Conservation (phyloP, 2,329 filamentous ascomycete species). For the Penicillium rolfsii region DNA sequence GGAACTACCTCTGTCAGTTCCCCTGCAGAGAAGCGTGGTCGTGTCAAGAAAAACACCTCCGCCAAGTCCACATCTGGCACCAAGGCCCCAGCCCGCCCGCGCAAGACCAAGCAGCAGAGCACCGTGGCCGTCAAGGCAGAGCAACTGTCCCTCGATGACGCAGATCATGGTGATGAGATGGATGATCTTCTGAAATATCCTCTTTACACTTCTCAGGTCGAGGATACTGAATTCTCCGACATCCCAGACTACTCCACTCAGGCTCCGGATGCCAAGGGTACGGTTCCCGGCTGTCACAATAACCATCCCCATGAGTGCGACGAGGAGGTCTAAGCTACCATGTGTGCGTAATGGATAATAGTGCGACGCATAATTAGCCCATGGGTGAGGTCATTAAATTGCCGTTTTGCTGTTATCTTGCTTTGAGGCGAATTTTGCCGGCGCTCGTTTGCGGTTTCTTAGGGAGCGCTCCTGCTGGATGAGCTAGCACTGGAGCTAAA, state of each 20-base stretch:
- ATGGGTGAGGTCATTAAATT: background rate
- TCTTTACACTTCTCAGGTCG: background rate
- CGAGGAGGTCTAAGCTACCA: background rate
- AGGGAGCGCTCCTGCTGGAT: background rate
- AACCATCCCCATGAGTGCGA: background rate
- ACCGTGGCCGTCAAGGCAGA: background rate
- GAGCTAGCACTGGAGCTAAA: background rate
- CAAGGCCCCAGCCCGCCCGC: background rate
- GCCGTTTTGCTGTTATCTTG: background rate
- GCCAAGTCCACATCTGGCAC: background rate
- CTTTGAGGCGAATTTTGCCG: too few relatives aligned
- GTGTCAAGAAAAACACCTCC: background rate
- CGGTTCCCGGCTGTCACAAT: background rate
- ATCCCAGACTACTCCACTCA: background rate
- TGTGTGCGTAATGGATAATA: too few relatives aligned
- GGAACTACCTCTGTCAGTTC: background rate
- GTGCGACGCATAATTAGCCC: background rate
- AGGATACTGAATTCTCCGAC: background rate
- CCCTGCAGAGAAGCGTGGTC: background rate
- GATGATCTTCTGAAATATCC: background rate
- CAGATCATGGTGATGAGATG: background rate
- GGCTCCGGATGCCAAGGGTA: background rate
- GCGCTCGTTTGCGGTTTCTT: background rate
- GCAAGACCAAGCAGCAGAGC: conserved; percentile 3
- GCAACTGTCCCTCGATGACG: background rate